Conservation (phyloP, 2,329 filamentous ascomycete species). For the Neofusicoccum sp. region DNA sequence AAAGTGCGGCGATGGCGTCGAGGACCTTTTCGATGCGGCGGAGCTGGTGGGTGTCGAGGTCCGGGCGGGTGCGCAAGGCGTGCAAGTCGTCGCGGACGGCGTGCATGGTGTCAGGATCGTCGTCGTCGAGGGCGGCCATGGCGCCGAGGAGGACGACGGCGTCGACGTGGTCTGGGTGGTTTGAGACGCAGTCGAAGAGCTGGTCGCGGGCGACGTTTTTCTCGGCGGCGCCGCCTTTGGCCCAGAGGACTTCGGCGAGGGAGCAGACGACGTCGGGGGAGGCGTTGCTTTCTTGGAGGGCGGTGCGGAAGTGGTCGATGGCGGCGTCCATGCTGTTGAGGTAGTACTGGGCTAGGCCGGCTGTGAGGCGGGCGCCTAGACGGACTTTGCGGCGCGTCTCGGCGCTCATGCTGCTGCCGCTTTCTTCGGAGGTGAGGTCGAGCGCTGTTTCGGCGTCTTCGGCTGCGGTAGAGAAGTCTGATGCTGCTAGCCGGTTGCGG, state of each 20-base stretch:
- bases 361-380: constrained; percentile 80
- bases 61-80: constrained; percentile 65
- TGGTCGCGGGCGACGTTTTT: constrained; percentile 73
- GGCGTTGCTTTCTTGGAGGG: constrained; percentile 71
- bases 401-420: constrained; percentile 62
- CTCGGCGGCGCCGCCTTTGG: constrained; percentile 72
- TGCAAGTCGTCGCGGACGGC: constrained; percentile 79
- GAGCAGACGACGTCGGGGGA: constrained; percentile 84
- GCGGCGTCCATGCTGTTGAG: constrained; percentile 63
- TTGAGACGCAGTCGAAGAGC: constrained; percentile 77
- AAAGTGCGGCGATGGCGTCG: constrained; percentile 62
- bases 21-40: constrained; percentile 71
- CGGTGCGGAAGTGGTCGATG: constrained; percentile 75
- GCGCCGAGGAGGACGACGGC: constrained; percentile 79
- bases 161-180: constrained; percentile 70
- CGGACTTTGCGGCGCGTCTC: constrained; percentile 68
- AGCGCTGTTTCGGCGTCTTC: constrained; percentile 80
- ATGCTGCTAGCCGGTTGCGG: constrained; percentile 72
- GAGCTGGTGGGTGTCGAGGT: constrained; percentile 62
- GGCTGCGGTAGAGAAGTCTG: constrained; percentile 65
- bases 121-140: constrained; percentile 73
- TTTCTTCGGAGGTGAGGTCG: constrained; percentile 70
- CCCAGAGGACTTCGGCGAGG: constrained; percentile 90
- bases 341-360: constrained; percentile 80
- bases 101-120: constrained; percentile 73